These are phyloP conservation scores for Metschnikowia koreensis DNA, from an alignment of 805 yeast species.

Conservation along the genomic window DNA sequence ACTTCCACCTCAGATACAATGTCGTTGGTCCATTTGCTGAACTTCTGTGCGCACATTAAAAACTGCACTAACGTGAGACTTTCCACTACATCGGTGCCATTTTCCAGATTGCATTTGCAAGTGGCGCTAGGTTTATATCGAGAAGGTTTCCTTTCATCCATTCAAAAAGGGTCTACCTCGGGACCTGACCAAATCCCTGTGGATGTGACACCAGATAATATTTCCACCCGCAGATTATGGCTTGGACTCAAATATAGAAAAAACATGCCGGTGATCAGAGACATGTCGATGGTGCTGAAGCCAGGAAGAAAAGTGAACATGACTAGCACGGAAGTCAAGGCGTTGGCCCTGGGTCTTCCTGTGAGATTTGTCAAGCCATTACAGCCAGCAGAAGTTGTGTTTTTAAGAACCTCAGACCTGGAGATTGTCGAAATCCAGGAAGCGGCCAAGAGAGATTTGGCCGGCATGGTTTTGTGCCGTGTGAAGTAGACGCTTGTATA, in stretches of 20 bases:
- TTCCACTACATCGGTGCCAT: conserved; percentile 77
- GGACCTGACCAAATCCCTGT: conserved; percentile 82
- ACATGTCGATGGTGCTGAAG: conserved; percentile 71
- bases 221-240: conserved; percentile 87
- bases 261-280: conserved; percentile 70
- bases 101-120: conserved; percentile 77
- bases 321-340: conserved; percentile 59
- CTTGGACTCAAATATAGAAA: conserved; percentile 85
- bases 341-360: conserved; percentile 71
- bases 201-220: conserved; percentile 82
- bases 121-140: conserved; percentile 81
- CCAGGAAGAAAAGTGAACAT: conserved; percentile 79
- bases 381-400: conserved; percentile 85
- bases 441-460: conserved; percentile 69
- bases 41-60: conserved; percentile 84
- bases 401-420: conserved; percentile 50
- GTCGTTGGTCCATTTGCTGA: conserved; percentile 84
- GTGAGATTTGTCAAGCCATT: conserved; percentile 76
- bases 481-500: conserved; percentile 40
- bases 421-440: conserved; percentile 76
- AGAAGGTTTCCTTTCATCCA: conserved; percentile 82
- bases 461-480: conserved; percentile 83
- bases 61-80: conserved; percentile 77
- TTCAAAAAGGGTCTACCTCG: conserved; percentile 77
- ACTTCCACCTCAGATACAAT: conserved; percentile 32